Base-by-base conservation (phyloP, 2,329 filamentous ascomycete genomes). In the Penicillium hesseltinei region DNA sequence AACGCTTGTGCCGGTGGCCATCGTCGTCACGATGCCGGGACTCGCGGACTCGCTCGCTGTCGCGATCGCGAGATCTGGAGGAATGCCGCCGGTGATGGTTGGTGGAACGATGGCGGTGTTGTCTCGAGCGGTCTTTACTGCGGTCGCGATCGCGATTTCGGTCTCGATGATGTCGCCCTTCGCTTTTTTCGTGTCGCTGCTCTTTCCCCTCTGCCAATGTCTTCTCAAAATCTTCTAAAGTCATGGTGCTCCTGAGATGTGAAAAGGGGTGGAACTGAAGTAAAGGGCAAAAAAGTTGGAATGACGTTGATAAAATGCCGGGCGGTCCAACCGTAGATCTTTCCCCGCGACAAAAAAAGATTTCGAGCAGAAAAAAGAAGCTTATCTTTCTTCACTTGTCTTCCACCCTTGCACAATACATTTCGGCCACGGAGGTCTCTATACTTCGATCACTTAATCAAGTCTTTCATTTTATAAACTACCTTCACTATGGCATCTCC, bases 191-290 rank as follows among this genome's bases (percentile, higher is more conserved):
- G 43, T 67, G 69, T 38, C 72, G 71, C 55, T 65, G 70, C 61
- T 76, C 67, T 56, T 71, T 67, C 62, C 84, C 86, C 44, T 86
- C 82, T 1, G 87, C 88, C 13, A 95, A 80, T 27, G 86, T 80
- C 71, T 88, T 90, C 73, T 95, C 91, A 58, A 95, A 95, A 57
- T 92, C 90, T 64, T 86, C 84, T 57, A 87, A 71, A 5, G 81
- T 80, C 84, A 86, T 87, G 29, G 50, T 75, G 55, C 11, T 54
- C 35, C 25, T 59, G 44, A 39, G 36, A 47, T 38, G 45, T 29
- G 31, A 21, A 44, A 60, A 58, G 50, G 53, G 52, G 57, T 53
- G 39, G 61, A 61, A 56, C 57, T 51, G 31, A 62, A 59, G 56
- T 54, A 61, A 62, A 66, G 58, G 63, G 63, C 60, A 62, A 58